Percentiles rank a stretch among this genome's conserved stretches.
These are phyloP conservation scores for Globisporangium polare DNA, from an alignment of 352 stramenopile genomes.

Conservation along the genomic window DNA sequence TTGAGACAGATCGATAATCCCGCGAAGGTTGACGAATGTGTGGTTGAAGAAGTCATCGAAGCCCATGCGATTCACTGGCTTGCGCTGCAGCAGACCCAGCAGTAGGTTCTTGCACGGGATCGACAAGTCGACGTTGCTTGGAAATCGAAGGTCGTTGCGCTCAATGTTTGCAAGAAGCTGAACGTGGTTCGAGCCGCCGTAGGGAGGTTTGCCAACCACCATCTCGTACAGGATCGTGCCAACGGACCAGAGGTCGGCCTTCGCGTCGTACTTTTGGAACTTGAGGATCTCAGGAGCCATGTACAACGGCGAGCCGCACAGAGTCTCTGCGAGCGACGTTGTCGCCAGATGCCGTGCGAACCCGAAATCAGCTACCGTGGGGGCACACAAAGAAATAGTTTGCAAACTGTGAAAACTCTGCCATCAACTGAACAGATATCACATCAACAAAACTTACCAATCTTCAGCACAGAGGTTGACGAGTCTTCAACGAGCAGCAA, in stretches of 20 bases:
- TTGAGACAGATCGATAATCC: conserved; percentile 3
- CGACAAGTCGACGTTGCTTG: conserved; percentile 73
- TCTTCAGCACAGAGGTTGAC: conserved; percentile 52
- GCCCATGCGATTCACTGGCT: conserved; percentile 77
- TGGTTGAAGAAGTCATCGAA: conserved; percentile 91
- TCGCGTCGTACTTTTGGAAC: conserved; percentile 94
- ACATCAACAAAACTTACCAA: conserved; percentile 30
- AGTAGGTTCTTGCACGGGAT: conserved; percentile 80
- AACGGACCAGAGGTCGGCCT: conserved; percentile 96
- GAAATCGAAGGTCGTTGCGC: conserved; percentile 85
- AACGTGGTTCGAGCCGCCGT: conserved; percentile 93
- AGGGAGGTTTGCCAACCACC: conserved; percentile 91
- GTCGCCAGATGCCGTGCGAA: conserved; percentile 94
- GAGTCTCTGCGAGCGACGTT: conserved; percentile 92
- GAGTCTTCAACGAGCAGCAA: conserved; percentile 85
- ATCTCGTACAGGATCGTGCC: conserved; percentile 96
- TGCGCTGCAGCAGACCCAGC: conserved; percentile 78
- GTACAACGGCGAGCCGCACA: conserved; percentile 95
- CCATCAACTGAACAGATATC: conserved; percentile 7
- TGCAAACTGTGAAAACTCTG: too few relatives aligned
- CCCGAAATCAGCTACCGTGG: conserved; percentile 93
- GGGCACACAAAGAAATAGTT: conserved; percentile 11
- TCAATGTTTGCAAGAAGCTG: conserved; percentile 94
- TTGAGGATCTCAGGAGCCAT: conserved; percentile 98
- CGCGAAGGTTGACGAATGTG: conserved; percentile 45